Base-by-base conservation (phyloP, 805 yeast species). In the Candida patagonica region DNA sequence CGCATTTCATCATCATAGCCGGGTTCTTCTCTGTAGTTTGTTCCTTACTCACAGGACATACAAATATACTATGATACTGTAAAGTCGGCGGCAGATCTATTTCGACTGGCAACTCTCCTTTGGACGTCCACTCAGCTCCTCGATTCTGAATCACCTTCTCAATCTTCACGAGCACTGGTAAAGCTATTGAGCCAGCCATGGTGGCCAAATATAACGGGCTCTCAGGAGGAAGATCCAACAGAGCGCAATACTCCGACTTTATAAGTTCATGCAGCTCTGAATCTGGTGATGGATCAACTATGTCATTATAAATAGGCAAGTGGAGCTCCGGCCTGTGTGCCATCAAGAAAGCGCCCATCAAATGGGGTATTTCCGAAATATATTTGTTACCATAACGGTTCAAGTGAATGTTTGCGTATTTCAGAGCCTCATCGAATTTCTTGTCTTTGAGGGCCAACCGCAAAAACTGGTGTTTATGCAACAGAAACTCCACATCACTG, bases 41-140 rank as follows among this genome's bases (percentile, higher is more conserved):
- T 45, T 76, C 80, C 52, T 77, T 78, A 12, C 76, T 65, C 1
- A 79, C 81, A 0, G 87, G 87, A 52, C 87, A 79, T 3, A 79
- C 79, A 52, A 78, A 79, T 1, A 79, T 67, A 1, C 84, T 74
- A 52, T 79, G 86, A 55, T 69, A 77, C 40, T 70, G 71, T 36
- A 76, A 55, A 19, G 59, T 58, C 0, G 57, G 55, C 1, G 87
- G 86, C 16, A 79, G 57, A 23, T 65, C 65, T 16, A 76, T 69
- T 46, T 74, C 81, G 38, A 77, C 76, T 2, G 84, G 83, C 13
- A 79, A 53, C 55, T 80, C 86, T 49, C 73, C 66, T 24, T 60
- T 55, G 0, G 78, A 66, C 1, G 77, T 66, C 82, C 82, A 76
- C 38, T 68, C 73, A 2, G 74, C 56, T 5, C 60, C 60, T 21